Conservation (phyloP, 176 grass and related monocot genomes). For the Carex cristatella region DNA sequence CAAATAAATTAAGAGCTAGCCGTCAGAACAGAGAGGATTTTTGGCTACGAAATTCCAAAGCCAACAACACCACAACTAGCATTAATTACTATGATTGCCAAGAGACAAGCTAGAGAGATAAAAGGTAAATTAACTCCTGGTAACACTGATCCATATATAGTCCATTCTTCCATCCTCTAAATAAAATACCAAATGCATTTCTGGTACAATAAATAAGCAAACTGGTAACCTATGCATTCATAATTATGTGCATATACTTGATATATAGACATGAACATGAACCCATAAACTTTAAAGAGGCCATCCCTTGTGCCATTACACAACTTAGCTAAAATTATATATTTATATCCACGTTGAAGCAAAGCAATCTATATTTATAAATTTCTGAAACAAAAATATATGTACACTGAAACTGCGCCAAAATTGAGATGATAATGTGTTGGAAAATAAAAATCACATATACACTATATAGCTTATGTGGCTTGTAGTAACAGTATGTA, state of each 20-base stretch:
- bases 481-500: background rate
- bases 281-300: too few relatives aligned
- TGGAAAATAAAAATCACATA: background rate
- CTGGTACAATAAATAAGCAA: background rate
- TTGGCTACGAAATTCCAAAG: background rate
- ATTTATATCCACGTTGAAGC: background rate
- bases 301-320: too few relatives aligned
- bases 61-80: background rate
- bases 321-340: too few relatives aligned
- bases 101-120: background rate
- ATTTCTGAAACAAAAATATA: background rate
- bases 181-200: background rate
- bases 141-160: too few relatives aligned
- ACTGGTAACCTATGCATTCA: too few relatives aligned
- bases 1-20: too few relatives aligned
- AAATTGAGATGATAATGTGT: background rate
- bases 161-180: too few relatives aligned
- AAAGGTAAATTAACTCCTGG: too few relatives aligned
- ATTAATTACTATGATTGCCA: too few relatives aligned
- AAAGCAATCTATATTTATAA: background rate
- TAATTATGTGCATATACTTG: background rate
- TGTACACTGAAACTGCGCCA: background rate
- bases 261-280: background rate
- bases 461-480: background rate
- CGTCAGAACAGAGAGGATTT: background rate